Evolutionary conservation across 495 filamentous ascomycete genomes (phyloP).

Genomic region (Neurospora africana): DNA sequence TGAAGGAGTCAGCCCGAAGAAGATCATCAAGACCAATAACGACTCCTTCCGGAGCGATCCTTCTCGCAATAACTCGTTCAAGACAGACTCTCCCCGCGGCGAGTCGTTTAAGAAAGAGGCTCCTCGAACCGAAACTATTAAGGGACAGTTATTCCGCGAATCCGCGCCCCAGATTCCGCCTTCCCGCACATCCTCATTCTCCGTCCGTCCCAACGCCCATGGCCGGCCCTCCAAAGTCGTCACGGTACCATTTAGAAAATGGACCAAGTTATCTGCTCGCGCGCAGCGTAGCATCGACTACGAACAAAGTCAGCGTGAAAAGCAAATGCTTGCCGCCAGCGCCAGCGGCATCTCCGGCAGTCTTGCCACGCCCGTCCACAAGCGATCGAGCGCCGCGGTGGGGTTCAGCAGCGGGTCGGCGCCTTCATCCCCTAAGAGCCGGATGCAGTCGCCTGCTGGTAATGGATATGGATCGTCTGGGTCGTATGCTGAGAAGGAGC

Average conservation of each 20-base stretch:
- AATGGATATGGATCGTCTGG: not conserved
- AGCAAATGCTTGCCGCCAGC: not conserved
- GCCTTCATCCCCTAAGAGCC: not conserved
- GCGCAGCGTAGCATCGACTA: not conserved
- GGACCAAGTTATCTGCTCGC: conserved; percentile 10
- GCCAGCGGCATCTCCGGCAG: not conserved
- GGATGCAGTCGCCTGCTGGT: not conserved
- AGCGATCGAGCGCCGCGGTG: not conserved
- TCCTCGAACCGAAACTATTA: not conserved
- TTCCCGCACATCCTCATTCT: not conserved
- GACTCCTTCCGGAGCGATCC: not conserved
- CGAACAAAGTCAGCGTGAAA: not conserved
- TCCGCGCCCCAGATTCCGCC: not conserved
- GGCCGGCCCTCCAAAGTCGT: conserved; percentile 15
- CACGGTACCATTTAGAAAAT: conserved; percentile 8
- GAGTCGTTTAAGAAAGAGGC: not conserved
- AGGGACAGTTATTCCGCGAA: not conserved
- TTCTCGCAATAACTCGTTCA: not conserved
- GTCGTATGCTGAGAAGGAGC: not conserved
- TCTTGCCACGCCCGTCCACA: not conserved
- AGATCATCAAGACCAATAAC: conserved; percentile 25
- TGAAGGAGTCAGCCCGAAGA: conserved; percentile 25
- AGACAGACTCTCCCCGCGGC: not conserved
- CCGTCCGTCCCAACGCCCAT: conserved; percentile 6
- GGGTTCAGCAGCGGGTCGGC: not conserved